Evolutionary conservation across 139 green algal species (phyloP).

Genomic region (Picochlorum sp.): DNA sequence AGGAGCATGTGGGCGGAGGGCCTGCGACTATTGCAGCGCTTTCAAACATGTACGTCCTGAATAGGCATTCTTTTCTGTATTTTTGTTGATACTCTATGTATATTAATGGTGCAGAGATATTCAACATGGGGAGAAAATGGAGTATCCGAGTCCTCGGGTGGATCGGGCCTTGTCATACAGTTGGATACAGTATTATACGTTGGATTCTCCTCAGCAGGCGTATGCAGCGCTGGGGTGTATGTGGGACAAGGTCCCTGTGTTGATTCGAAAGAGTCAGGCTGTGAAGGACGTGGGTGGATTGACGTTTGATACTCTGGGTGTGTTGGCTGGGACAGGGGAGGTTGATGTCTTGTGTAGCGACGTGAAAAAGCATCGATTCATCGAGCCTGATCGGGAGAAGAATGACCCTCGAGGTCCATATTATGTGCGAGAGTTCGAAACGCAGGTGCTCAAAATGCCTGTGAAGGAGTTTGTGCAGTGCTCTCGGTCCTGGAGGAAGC

Average conservation of each 20-base stretch:
- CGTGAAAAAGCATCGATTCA: slow-evolving; percentile 36
- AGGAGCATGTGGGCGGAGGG: no score
- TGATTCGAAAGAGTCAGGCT: slow-evolving; percentile 16
- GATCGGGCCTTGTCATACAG: not conserved
- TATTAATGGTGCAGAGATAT: slow-evolving; percentile 19
- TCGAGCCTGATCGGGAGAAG: slow-evolving; percentile 34
- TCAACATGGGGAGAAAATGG: slow-evolving; percentile 24
- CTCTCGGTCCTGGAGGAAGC: slow-evolving; percentile 28
- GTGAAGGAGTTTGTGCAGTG: slow-evolving; percentile 42
- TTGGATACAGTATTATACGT: slow-evolving; percentile 17
- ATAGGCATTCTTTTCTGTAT: not conserved
- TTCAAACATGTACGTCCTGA: not conserved
- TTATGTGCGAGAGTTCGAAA: slow-evolving; percentile 54
- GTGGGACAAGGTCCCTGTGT: slow-evolving; percentile 10
- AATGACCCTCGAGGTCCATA: slow-evolving; percentile 44
- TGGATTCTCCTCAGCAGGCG: slow-evolving; percentile 15
- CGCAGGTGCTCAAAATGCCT: slow-evolving; percentile 27
- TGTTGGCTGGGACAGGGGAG: not conserved
- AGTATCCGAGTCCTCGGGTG: slow-evolving; percentile 20
- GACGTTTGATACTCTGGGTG: not conserved
- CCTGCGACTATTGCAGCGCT: not conserved
- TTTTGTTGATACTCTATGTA: not conserved
- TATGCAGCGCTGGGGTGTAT: slow-evolving; percentile 23
- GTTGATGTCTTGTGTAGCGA: slow-evolving; percentile 37
- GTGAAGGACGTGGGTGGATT: not conserved